Conservation (phyloP, 768 basidiomycete genomes). For the Boletus reticulatus region DNA sequence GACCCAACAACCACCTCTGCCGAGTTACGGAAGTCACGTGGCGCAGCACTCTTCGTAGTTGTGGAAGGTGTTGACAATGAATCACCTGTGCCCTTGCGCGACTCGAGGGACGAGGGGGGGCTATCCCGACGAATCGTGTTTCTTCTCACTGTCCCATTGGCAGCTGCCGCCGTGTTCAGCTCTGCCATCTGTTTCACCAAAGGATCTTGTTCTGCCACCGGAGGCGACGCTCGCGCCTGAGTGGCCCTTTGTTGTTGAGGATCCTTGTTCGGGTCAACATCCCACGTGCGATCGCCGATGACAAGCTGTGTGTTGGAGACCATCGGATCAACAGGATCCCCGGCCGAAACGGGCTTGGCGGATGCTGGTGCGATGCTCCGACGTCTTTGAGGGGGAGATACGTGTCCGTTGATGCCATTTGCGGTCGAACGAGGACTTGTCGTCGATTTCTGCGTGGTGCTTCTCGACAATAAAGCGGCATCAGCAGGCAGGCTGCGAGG, state of each 20-base stretch:
- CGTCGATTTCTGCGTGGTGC: constrained; percentile 30
- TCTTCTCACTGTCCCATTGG: constrained; percentile 11
- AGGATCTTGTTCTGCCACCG: constrained; percentile 53
- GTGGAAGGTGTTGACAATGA: constrained; percentile 26
- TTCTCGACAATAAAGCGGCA: constrained; percentile 28
- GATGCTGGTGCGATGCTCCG: constrained; percentile 22
- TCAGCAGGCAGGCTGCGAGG: constrained; percentile 34
- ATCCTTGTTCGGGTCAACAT: constrained; percentile 61
- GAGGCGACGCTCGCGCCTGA: constrained; percentile 21
- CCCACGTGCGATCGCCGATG: constrained; percentile 65
- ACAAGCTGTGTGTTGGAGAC: constrained; percentile 59
- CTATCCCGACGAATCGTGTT: constrained; percentile 27
- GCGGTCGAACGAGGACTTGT: constrained; percentile 29
- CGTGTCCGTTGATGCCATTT: constrained; percentile 32
- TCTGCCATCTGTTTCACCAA: constrained; percentile 65
- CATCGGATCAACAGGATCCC: constrained; percentile 60
- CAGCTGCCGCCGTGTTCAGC: constrained; percentile 35
- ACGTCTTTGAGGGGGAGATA: constrained; percentile 26
- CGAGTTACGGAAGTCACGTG: constrained; percentile 68
- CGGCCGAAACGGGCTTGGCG: constrained; percentile 35
- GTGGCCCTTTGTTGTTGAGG: constrained; percentile 46
- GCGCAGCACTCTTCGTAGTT: constrained; percentile 6
- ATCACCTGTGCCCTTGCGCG: constrained; percentile 26
- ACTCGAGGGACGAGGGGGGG: constrained; percentile 20
- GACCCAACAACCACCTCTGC: constrained; percentile 79